Base-by-base conservation (phyloP, 2,329 filamentous ascomycete species). In the Alternaria brassicae region DNA sequence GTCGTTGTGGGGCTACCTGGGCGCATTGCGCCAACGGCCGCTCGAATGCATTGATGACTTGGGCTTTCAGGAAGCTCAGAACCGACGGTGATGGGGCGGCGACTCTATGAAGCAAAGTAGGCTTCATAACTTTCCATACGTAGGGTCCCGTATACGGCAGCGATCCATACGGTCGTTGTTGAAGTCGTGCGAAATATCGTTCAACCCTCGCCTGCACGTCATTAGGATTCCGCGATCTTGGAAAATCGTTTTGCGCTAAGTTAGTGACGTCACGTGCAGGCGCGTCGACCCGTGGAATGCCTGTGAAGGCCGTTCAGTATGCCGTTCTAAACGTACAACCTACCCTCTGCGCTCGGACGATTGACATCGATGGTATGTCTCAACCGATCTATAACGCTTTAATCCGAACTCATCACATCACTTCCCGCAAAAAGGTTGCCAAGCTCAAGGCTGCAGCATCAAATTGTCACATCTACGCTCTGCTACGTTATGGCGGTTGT, bases 331-430 rank as follows among this genome's bases (percentile, higher is more conserved):
- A 25, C 10, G 39, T 25, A 28, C 15, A 17, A 12, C 25, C 48
- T n/a, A 2, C 32, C 7, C 23, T 50, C 34, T 25, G 15, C 25
- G n/a, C 34, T 56, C 19, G n/a, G 25, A 42, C 3, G 3, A 40
- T 7, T 3, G 12, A 45, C 10, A 25, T 40, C 10, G 37, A 63
- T 64, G 58, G 54, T 50, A 73, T 74, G 71, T 61, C 70, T 49
- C 48, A 55, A 30, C 50, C 58, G 8, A 57, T 75, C 19, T 84
- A 78, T 71, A 85, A 86, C 72, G 85, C 89, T 28, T 80, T 93
- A 44, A 91, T 93, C 60, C 86, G 89, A 52, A 93, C 91, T 0
- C 91, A 93, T 68, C 91, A 93, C 75, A 92, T 93, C 71, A 93
- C 90, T 4, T 92, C 89, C 0, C 88, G 90, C 64, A 92, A 92